phyloP scores from a whole-genome alignment of 106 monocot species.

The Iris macrosiphon region DNA sequence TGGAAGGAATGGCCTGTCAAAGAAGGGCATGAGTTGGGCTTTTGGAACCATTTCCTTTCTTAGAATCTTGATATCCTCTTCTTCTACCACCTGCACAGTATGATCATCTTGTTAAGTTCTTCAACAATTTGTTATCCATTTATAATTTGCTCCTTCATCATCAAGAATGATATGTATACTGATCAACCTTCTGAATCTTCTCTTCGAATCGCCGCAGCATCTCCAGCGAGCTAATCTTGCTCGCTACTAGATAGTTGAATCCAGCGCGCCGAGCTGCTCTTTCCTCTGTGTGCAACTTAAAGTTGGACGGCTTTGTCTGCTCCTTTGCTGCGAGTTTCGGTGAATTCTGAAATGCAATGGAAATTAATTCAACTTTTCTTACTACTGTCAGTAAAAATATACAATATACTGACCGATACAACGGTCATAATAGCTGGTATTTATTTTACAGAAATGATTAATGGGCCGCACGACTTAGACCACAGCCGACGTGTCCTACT shows the following conservation, averaged over 20 bases:
- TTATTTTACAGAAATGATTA: no score
- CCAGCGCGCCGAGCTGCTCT: slow-evolving; percentile 61
- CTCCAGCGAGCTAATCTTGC: slow-evolving; percentile 53
- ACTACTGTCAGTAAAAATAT: no score
- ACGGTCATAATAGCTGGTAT: no score
- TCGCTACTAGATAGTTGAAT: slow-evolving; percentile 63
- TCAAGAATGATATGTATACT: not conserved
- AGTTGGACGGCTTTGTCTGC: slow-evolving; percentile 35
- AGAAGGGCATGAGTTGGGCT: slow-evolving; percentile 67
- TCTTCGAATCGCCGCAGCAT: slow-evolving; percentile 60
- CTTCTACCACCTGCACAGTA: slow-evolving; percentile 46
- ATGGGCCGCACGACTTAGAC: no score
- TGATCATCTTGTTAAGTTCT: not conserved
- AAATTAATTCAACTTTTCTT: not conserved
- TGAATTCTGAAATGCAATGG: slow-evolving; percentile 18
- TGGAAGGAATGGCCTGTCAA: slow-evolving; percentile 55
- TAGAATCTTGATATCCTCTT: slow-evolving; percentile 56
- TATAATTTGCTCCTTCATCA: no score
- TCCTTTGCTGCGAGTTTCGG: slow-evolving; percentile 25
- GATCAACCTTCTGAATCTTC: slow-evolving; percentile 52
- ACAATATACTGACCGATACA: not conserved
- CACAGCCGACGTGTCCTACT: no score
- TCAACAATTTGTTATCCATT: no score
- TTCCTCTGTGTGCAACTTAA: slow-evolving; percentile 65
- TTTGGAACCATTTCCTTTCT: slow-evolving; percentile 76